These are phyloP conservation scores for Chrysochromulina tobinii DNA, from an alignment of 78 protist species.

Conservation along the genomic window DNA sequence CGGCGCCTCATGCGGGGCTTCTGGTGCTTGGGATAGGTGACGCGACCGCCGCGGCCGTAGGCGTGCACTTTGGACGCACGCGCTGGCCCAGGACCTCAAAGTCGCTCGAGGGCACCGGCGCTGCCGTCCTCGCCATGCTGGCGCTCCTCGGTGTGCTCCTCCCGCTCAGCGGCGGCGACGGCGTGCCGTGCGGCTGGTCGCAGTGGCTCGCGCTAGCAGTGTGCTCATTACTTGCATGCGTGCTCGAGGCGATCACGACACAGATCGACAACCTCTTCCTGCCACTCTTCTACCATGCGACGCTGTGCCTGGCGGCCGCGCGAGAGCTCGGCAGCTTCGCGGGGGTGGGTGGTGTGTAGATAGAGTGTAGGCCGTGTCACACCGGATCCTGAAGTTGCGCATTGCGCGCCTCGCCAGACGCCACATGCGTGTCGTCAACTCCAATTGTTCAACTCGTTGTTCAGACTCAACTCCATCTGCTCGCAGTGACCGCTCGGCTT, in stretches of 20 bases:
- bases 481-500: no score
- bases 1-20: neutral
- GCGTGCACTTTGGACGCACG: conserved; percentile 52
- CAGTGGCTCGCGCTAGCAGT: neutral
- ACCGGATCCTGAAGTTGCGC: no score
- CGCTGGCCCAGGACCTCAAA: conserved; percentile 64
- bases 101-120: conserved; percentile 67
- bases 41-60: conserved; percentile 63
- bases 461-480: no score
- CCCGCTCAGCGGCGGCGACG: no score
- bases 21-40: conserved; percentile 58
- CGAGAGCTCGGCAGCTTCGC: no score
- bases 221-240: neutral
- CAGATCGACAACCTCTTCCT: conserved; percentile 77
- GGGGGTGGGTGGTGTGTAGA: no score
- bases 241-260: conserved; percentile 66
- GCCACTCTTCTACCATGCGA: conserved; percentile 25
- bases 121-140: conserved; percentile 20
- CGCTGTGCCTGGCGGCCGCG: neutral
- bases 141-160: no score
- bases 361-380: no score
- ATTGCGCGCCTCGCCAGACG: no score
- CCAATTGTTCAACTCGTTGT: no score
- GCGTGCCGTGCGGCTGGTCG: no score
- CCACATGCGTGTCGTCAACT: no score